Base-by-base conservation (phyloP, 75 land plant species). In the Pinus albicaulis region DNA sequence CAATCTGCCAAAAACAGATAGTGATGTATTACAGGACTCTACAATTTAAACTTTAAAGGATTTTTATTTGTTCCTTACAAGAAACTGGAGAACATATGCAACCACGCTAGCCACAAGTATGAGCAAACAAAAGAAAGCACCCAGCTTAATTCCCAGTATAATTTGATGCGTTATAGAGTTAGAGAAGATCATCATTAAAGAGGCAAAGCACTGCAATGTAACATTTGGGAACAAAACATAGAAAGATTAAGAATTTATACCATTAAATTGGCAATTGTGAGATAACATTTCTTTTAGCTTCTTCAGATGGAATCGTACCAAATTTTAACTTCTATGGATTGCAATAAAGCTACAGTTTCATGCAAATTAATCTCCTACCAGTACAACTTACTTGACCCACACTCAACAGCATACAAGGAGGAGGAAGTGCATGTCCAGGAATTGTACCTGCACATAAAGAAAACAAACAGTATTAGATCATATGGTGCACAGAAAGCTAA, bases 311-410 rank as follows among this genome's bases (percentile, higher is more conserved):
- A 64, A 64, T 64, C 11, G 19, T 16, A 8, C 41, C 34, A 31
- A 17, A 34, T 31, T 11, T 23, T 23, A n/a, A 44, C 53, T 48
- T 48, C 11, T 48, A 48, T 12, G 52, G 17, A 38, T 68, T 68
- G 14, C 52, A 16, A 22, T 23, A 68, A 41, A 68, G 22, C 71
- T 68, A 20, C 11, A 68, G 71, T 68, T 68, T 22, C 52, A 68
- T 68, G 20, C 20, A 36, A 41, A 68, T 68, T 20, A 1, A 20
- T n/a, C 53, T 41, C 10, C 23, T 20, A 7, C 71, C n/a, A 19
- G 68, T 64, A 19, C 28, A 34, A 58, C 76, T 81, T 72, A 92
- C 94, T 88, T 88, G 92, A 70, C 94, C 94, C 69, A 81, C 86
- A 69, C 83, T 81, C 59, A 92, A 73, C 76, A 92, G 89, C 53